Evolutionary conservation across 2,329 filamentous ascomycete species (phyloP), one percentile per base, ranked within the genome.

Genomic region (Polychaeton citri): DNA sequence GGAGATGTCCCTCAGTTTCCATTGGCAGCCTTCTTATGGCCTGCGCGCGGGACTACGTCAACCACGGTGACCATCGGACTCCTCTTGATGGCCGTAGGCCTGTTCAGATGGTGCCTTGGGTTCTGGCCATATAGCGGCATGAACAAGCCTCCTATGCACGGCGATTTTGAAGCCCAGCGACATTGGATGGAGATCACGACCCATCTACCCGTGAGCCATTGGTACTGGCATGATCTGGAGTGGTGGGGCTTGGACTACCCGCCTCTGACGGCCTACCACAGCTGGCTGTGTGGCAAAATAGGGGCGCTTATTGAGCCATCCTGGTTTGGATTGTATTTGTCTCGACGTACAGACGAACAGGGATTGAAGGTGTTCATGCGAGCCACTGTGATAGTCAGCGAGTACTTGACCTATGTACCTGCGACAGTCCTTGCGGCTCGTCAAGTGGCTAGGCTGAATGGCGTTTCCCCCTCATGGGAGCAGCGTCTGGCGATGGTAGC

Each of bases 191-290:
- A 98, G 55, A 69, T 98, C 45, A 95, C 90, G 2, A 82, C 76
- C 6, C 76, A 94, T 40, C 68, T 98, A 2, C 90, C 90, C 10
- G 70, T 92, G 24, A 90, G 85, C 8, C 81, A 90, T 58, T 98
- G 92, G 90, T 98, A 98, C 60, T 94, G 93, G 54, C 85, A 98
- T 58, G 87, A 98, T 56, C 67, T 96, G 31, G 71, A 88, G 52
- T 98, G 88, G 79, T 98, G 90, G 90, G 92, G 92, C 1, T 71
- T 98, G 46, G 90, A 98, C 62, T 98, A 98, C 58, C 90, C 90
- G 38, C 90, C 90, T 35, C 72, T 98, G 62, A 98, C 90, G 36
- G 92, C 90, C 35, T 98, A 98, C 62, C 90, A 98, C 61, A 95
- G 87, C 65, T 96, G 87, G 88, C 54, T 90, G n/a, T 65, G 92